Evolutionary conservation across 23 red algal genomes (phyloP), one percentile per base, ranked within the genome.

Genomic region (Agarophyton chilense): DNA sequence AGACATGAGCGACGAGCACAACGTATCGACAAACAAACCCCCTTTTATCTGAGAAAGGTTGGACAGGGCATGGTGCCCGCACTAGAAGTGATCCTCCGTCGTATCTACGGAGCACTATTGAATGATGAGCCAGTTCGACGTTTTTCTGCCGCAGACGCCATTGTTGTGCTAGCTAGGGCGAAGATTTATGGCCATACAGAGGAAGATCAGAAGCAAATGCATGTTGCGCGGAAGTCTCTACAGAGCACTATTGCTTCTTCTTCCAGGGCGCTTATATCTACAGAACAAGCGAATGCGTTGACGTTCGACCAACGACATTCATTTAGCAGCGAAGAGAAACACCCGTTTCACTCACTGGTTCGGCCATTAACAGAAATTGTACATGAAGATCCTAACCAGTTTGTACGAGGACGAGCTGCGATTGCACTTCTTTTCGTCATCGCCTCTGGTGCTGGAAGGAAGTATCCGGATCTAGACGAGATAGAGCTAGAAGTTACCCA

Each of bases 1-100:
- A 67, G 91, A 68, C 52, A 79, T 38, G 71, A 94, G 55, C 42
- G 80, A 39, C 39, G 78, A 49, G 82, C 46, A 39, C 63, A 67
- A 25, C 67, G 70, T 26, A 72, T 86, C 45, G 68, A 85, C 14
- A 21, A 64, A 0, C 52, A 84, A 24, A 87, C 93, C 5, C 93
- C 93, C 7, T 95, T 95, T 53, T 95, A 95, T 56, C 88, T 95
- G 32, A 63, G 93, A 21, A 56, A 82, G 36, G 64, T 91, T 22
- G 84, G 93, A 25, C 85, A 82, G 10, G 93, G 93, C 18, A 83
- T 87, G 79, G 88, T 95, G 18, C 75, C 93, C 16, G 84, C 84
- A 2, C 26, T 89, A 67, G 93, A 89, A 70, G 93, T 91, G 2
- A 83, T 90, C 19, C 68, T 90, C 17, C 86, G 93, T 39, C 86